Percentiles rank a stretch among this genome's conserved stretches.
phyloP scores from a whole-genome alignment of 1,284 basidiomycete genomes.

The Leccinum ponderosum region DNA sequence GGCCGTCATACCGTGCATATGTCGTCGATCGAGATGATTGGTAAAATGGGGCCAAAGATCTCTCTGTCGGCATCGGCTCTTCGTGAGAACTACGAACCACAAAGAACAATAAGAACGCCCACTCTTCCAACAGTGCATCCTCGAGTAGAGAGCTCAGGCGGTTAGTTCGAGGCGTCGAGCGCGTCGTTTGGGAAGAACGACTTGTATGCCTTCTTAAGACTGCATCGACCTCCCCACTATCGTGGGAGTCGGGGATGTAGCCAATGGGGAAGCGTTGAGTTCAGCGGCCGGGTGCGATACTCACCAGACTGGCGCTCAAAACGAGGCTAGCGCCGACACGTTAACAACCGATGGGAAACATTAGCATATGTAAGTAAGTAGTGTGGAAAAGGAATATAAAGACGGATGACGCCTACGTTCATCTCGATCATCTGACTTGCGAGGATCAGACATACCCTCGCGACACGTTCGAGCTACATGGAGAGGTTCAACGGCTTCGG shows the following conservation, averaged over 20 bases:
- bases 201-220: constrained; percentile 41
- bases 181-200: constrained; percentile 34
- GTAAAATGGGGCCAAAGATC: constrained; percentile 69
- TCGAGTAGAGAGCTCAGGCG: constrained; percentile 40
- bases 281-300: too few species aligned
- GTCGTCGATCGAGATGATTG: constrained; percentile 59
- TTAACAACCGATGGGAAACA: neutral
- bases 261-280: too few species aligned
- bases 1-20: constrained; percentile 40
- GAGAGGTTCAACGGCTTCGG: constrained; percentile 42
- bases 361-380: neutral
- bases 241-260: too few species aligned
- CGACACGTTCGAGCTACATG: constrained; percentile 81
- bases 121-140: constrained; percentile 33
- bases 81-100: neutral
- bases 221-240: constrained; percentile 13
- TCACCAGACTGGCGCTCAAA: too few species aligned
- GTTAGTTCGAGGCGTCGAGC: constrained; percentile 13
- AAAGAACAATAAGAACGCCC: neutral
- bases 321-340: neutral
- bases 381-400: neutral
- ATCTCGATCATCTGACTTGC: constrained; percentile 76
- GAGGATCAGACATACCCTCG: constrained; percentile 67
- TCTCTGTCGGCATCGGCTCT: constrained; percentile 40
- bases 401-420: constrained; percentile 46